Percentiles rank a stretch among this genome's conserved stretches.
phyloP scores from a whole-genome alignment of 2,329 filamentous ascomycete genomes.

The Cryphonectria japonica region DNA sequence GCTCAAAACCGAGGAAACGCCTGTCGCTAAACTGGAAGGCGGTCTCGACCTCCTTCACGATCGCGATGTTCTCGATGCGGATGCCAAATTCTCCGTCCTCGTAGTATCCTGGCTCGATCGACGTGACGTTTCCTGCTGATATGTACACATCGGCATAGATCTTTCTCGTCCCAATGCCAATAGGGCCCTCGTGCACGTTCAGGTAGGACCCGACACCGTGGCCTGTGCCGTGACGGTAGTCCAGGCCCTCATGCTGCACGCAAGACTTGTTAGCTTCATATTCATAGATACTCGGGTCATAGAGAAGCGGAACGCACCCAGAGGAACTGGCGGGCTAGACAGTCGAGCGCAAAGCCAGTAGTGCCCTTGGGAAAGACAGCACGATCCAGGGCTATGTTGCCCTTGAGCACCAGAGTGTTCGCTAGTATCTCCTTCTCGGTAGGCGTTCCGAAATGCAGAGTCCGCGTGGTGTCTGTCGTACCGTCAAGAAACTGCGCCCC shows the following conservation, averaged over 20 bases:
- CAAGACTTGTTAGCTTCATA: slow-evolving; percentile 31
- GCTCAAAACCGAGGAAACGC: slow-evolving; percentile 92
- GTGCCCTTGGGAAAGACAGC: slow-evolving; percentile 94
- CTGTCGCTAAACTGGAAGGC: slow-evolving; percentile 90
- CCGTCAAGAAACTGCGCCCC: slow-evolving; percentile 96
- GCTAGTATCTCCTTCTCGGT: slow-evolving; percentile 82
- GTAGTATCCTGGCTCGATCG: slow-evolving; percentile 96
- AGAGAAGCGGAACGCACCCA: slow-evolving; percentile 64
- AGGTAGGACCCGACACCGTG: slow-evolving; percentile 94
- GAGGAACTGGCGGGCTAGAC: slow-evolving; percentile 84
- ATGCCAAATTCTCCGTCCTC: slow-evolving; percentile 95
- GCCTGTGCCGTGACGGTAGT: slow-evolving; percentile 95
- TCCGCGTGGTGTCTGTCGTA: slow-evolving; percentile 94
- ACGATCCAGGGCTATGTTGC: slow-evolving; percentile 84
- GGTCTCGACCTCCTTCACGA: slow-evolving; percentile 88
- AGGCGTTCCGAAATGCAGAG: slow-evolving; percentile 87
- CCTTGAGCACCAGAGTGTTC: slow-evolving; percentile 94
- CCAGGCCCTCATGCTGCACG: slow-evolving; percentile 71
- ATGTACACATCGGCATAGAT: slow-evolving; percentile 91
- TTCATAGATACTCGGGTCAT: neutral
- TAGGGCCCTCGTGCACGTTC: slow-evolving; percentile 96
- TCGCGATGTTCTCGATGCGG: slow-evolving; percentile 92
- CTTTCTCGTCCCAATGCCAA: slow-evolving; percentile 90
- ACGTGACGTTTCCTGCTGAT: slow-evolving; percentile 90
- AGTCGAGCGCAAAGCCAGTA: slow-evolving; percentile 88